Evolutionary conservation across 768 basidiomycete genomes (phyloP), one percentile per base, ranked within the genome.

Genomic region (Serpula lacrymans): DNA sequence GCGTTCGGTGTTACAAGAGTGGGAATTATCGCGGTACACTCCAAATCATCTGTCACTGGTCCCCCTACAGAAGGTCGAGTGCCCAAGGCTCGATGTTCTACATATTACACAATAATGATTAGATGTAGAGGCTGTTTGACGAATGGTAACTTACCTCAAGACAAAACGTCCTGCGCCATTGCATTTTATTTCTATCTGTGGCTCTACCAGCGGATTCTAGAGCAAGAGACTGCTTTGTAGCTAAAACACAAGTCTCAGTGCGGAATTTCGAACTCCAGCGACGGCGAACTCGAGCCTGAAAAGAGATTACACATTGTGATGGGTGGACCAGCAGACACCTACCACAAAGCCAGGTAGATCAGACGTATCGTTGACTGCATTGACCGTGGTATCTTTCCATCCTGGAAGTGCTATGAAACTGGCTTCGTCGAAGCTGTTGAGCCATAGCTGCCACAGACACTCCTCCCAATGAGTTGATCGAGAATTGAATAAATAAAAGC

Each of bases 371-470:
- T 39, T 12, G 18, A 50, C 45, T 35, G 11, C 35, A 31, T 39
- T 12, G 18, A 50, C 45, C 36, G 11, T 37, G 33, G 27, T 9
- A 27, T 8, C 39, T 8, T 48, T 47, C 41, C 6, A 26, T n/a
- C 23, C 47, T 18, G 53, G 50, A 2, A 47, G 24, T 1, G 14
- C 32, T 12, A 60, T 36, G 26, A 50, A 50, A 34, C 50, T 45
- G 5, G 65, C 55, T 10, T 60, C 59, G 11, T 80, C 80, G 25
- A 68, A 70, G 40, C 65, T 71, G 41, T 78, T 74, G 20, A 83
- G 65, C 65, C 75, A 75, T 42, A 82, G 43, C 49, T 79, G 77
- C 81, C 82, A 84, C 11, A 83, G 57, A 53, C 82, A 84, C 43
- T 80, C 77, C 24, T 70, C 64, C 82, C 82, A 84, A 43, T 82